Percentiles rank a stretch among this genome's conserved stretches.
phyloP scores from a whole-genome alignment of 306 rosid species.

The Acacia confusa region DNA sequence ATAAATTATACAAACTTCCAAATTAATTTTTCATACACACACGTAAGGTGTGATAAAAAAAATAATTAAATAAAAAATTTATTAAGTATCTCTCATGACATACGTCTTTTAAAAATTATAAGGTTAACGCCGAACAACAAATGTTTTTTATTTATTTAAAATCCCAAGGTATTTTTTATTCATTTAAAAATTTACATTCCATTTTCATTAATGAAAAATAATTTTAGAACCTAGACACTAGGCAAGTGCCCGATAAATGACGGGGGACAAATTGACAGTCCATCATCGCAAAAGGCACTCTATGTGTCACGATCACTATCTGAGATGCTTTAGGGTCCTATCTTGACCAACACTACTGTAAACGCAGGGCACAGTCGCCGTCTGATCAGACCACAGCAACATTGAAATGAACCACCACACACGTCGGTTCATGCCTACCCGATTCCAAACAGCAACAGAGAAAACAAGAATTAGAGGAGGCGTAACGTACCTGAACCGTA shows the following conservation, averaged over 20 bases:
- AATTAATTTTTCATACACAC: no score
- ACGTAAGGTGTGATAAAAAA: neutral
- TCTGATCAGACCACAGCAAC: conserved; percentile 35
- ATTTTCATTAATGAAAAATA: neutral
- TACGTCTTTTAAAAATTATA: neutral
- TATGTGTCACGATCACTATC: conserved; percentile 35
- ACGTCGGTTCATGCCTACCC: neutral
- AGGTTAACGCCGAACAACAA: no score
- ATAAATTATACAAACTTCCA: no score
- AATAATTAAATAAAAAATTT: neutral
- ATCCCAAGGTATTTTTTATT: neutral
- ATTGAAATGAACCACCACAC: conserved; percentile 26
- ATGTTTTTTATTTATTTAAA: neutral
- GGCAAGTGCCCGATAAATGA: neutral
- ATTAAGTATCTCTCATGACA: neutral
- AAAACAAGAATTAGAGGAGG: neutral
- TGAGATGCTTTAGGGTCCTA: conserved; percentile 23
- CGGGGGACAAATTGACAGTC: conserved; percentile 32
- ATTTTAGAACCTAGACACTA: neutral
- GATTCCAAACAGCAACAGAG: neutral
- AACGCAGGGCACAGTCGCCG: conserved; percentile 5
- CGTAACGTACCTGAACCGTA: conserved; percentile 66
- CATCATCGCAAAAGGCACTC: conserved; percentile 16
- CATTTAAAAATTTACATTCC: neutral
- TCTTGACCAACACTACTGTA: conserved; percentile 11